Evolutionary conservation across 2,329 filamentous ascomycete species (phyloP).

Genomic region (Ceratocystis cacaofunesta): DNA sequence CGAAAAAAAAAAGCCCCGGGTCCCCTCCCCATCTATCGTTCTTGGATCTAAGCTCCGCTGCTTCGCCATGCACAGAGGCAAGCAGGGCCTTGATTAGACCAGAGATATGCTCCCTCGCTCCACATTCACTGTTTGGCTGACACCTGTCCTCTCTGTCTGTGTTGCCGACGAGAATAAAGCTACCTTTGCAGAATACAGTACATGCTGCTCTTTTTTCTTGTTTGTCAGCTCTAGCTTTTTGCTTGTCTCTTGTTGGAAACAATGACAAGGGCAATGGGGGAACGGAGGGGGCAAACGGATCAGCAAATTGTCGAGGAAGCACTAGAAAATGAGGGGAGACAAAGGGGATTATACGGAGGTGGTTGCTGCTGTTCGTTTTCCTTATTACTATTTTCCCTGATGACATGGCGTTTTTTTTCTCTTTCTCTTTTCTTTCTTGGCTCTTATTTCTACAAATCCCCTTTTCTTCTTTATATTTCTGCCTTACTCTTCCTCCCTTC

Average conservation of each 20-base stretch:
- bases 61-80: background rate
- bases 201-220: background rate
- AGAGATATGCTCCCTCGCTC: background rate
- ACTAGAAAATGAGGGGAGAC: slow-evolving; percentile 1
- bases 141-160: background rate
- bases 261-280: background rate
- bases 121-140: background rate
- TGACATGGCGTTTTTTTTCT: slow-evolving; percentile 1
- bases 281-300: background rate
- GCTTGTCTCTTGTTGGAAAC: background rate
- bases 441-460: background rate
- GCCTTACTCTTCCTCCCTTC: background rate
- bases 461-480: slow-evolving; percentile 4
- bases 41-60: background rate
- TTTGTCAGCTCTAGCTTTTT: background rate
- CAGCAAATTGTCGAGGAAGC: background rate
- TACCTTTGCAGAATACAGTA: background rate
- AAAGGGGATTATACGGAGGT: background rate
- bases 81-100: background rate
- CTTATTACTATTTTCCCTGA: slow-evolving; percentile 6
- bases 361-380: background rate
- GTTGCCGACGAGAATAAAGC: background rate
- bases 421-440: slow-evolving; percentile 1
- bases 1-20: background rate
- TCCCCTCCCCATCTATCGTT: background rate